Percentiles rank a stretch among this genome's conserved stretches.
Conservation (phyloP, 306 rosid genomes). For the Acacia confusa region DNA sequence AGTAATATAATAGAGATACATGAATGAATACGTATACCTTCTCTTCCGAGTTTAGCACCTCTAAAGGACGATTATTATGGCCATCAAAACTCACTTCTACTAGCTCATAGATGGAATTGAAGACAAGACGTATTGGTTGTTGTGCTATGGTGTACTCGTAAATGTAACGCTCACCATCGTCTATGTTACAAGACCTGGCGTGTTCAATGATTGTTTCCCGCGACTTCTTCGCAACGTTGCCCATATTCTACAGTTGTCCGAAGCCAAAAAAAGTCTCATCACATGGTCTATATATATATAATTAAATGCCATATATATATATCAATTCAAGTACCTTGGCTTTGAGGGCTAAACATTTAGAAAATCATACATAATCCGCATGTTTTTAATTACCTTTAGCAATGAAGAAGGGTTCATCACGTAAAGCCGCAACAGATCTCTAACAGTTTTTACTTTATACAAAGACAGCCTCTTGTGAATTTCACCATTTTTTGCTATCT, state of each 20-base stretch:
- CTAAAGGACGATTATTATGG: neutral
- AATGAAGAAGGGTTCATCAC: slow-evolving; percentile 26
- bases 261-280: slow-evolving; percentile 1
- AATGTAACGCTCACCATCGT: slow-evolving; percentile 18
- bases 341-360: neutral
- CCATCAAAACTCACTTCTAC: slow-evolving; percentile 32
- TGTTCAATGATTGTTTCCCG: slow-evolving; percentile 50
- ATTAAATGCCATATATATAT: neutral
- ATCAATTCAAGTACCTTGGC: neutral
- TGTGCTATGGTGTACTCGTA: neutral
- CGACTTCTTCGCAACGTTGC: slow-evolving; percentile 3
- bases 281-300: neutral
- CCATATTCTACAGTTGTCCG: slow-evolving; percentile 43
- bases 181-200: slow-evolving; percentile 39
- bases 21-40: slow-evolving; percentile 27
- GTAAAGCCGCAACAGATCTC: slow-evolving; percentile 40
- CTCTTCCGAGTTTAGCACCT: neutral
- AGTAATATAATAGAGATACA: neutral
- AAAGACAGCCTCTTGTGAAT: slow-evolving; percentile 5
- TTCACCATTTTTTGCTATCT: slow-evolving; percentile 39
- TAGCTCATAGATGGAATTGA: slow-evolving; percentile 42
- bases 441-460: slow-evolving; percentile 24
- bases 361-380: neutral
- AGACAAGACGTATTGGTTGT: neutral
- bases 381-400: slow-evolving; percentile 33